Base-by-base conservation (phyloP, 2,329 filamentous ascomycete genomes). In the Ascocoryne sarcoides region DNA sequence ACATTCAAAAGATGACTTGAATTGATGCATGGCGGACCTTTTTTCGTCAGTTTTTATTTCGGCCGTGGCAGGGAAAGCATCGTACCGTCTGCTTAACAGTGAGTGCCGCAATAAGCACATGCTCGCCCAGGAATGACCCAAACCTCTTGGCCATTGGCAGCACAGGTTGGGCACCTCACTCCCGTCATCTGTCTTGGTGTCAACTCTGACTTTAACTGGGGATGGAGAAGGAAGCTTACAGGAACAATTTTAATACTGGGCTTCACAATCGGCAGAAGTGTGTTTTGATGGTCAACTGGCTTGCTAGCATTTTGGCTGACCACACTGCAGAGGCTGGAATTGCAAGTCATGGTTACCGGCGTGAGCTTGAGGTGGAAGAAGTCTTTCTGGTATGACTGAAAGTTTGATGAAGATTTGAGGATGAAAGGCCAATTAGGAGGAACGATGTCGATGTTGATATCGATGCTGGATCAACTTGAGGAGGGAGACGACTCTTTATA, bases 81-180 rank as follows among this genome's bases (percentile, higher is more conserved):
- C n/a, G n/a, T n/a, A n/a, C n/a, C n/a, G n/a, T n/a, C n/a, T n/a
- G 23, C 36, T 35, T 48, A 55, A 28, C 52, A 55, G 15, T 30
- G 41, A 17, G 69, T 71, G 37, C 69, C 68, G 56, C 70, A 73
- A 49, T 68, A 66, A 21, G 65, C 65, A 51, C 71, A 75, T 36
- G 60, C 60, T 43, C 67, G 64, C 38, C 71, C 71, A 21, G 69
- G 70, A 45, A 73, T 70, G 15, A 75, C 71, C 71, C 71, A 75
- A 33, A 71, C 68, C 51, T 74, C 71, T 44, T 67, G 62, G 44
- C 71, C 71, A 32, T 62, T 60, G 28, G 60, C 54, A 36, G 64
- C 63, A 49, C 71, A 75, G 5, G 65, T 73, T 35, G 70, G 69
- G 54, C 71, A 75, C 50, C 65, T 62, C 19, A 72, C 68, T 10